Conservation (phyloP, 371 early-diverging fungal species). For the Nosema granulosis region DNA sequence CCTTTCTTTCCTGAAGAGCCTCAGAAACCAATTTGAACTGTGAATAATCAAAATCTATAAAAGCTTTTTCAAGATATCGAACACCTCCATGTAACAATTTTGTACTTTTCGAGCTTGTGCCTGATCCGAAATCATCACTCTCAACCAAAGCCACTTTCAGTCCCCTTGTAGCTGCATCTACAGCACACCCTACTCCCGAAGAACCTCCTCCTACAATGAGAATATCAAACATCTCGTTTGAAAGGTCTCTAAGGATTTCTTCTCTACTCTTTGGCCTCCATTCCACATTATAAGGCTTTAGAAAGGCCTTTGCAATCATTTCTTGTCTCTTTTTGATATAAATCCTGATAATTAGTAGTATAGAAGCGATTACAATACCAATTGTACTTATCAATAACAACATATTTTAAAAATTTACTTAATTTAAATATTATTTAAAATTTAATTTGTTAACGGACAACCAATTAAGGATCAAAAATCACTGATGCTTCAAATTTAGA, state of each 20-base stretch:
- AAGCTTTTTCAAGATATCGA: conserved; percentile 93
- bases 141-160: conserved; percentile 90
- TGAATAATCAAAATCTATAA: conserved; percentile 82
- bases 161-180: conserved; percentile 92
- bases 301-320: conserved; percentile 10
- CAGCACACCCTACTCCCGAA: conserved; percentile 86
- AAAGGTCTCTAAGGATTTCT: conserved; percentile 35
- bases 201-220: conserved; percentile 94
- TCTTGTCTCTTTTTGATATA: conserved; percentile 15
- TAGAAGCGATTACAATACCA: too few species aligned
- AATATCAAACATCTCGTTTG: conserved; percentile 70
- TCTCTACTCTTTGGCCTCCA: conserved; percentile 57
- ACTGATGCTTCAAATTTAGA: too few species aligned
- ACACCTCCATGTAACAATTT: conserved; percentile 98
- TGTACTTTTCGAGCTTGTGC: conserved; percentile 88
- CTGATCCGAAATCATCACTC: conserved; percentile 87
- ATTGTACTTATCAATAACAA: too few species aligned
- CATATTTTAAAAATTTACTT: too few species aligned
- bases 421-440: too few species aligned
- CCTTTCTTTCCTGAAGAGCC: conserved; percentile 87
- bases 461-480: too few species aligned
- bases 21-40: conserved; percentile 91
- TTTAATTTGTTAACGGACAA: too few species aligned
- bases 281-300: conserved; percentile 10
- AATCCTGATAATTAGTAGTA: too few species aligned